Evolutionary conservation across 495 filamentous ascomycete genomes (phyloP).

Genomic region (Podospora appendiculata): DNA sequence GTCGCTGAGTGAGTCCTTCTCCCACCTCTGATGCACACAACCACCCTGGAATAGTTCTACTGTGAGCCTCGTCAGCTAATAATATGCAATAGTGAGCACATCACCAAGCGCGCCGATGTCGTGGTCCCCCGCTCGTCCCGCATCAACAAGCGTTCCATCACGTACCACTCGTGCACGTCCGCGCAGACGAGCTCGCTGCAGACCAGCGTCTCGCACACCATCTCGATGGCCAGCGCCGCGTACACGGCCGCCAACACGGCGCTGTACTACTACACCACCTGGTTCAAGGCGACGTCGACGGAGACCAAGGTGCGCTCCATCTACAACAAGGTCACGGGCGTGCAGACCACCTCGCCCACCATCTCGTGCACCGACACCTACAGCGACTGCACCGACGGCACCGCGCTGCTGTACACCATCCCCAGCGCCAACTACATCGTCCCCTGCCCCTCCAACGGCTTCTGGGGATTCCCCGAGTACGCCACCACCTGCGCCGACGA

Average conservation of each 20-base stretch:
- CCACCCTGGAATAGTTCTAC: too few relatives aligned
- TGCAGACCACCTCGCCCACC: constrained; percentile 18
- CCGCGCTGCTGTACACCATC: constrained; percentile 17
- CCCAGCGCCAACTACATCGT: constrained; percentile 18
- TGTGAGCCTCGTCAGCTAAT: too few relatives aligned
- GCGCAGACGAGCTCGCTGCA: too few relatives aligned
- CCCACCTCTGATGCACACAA: too few relatives aligned
- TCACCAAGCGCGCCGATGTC: too few relatives aligned
- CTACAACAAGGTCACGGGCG: constrained; percentile 17
- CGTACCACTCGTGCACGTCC: too few relatives aligned
- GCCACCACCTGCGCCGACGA: constrained; percentile 18
- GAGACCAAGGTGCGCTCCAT: constrained; percentile 13
- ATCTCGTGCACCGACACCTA: constrained; percentile 22
- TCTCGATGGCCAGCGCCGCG: constrained; percentile 14
- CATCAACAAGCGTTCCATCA: too few relatives aligned
- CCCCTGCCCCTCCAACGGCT: constrained; percentile 20
- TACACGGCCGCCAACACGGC: constrained; percentile 12
- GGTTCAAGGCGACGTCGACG: constrained; percentile 17
- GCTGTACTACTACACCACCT: constrained; percentile 15
- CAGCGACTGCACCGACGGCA: constrained; percentile 14
- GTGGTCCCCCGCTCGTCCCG: too few relatives aligned
- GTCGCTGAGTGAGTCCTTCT: too few relatives aligned
- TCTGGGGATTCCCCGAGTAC: constrained; percentile 18
- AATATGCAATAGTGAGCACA: too few relatives aligned
- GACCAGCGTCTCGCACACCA: too few relatives aligned